Evolutionary conservation across 805 yeast genomes (phyloP).

Genomic region (Saturnispora halmiae): DNA sequence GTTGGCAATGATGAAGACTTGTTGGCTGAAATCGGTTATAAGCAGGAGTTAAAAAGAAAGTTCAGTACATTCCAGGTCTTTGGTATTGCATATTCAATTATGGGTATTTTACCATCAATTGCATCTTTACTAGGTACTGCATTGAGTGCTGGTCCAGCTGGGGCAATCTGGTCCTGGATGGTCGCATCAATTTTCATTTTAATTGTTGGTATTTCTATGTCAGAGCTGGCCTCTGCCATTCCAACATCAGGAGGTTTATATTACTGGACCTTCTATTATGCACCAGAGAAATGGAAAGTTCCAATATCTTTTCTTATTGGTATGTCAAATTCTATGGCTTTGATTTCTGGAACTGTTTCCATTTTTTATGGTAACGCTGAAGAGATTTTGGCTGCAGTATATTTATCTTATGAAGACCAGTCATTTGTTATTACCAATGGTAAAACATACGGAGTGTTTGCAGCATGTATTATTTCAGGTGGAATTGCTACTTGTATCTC

Average conservation of each 20-base stretch:
- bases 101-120: constrained; percentile 55
- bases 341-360: constrained; percentile 54
- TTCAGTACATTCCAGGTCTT: constrained; percentile 50
- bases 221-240: constrained; percentile 55
- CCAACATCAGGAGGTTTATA: constrained; percentile 71
- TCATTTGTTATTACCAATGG: constrained; percentile 43
- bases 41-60: constrained; percentile 53
- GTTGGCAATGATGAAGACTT: constrained; percentile 27
- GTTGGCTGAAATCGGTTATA: constrained; percentile 50
- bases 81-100: constrained; percentile 54
- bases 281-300: constrained; percentile 43
- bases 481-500: constrained; percentile 43
- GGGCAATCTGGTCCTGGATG: constrained; percentile 66
- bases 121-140: constrained; percentile 48
- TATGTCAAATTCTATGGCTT: constrained; percentile 53
- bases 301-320: constrained; percentile 55
- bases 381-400: constrained; percentile 50
- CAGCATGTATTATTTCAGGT: constrained; percentile 46
- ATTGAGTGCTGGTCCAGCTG: constrained; percentile 53
- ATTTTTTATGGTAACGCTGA: constrained; percentile 57
- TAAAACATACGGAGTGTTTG: constrained; percentile 53
- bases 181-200: constrained; percentile 34
- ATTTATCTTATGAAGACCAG: constrained; percentile 37
- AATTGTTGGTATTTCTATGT: constrained; percentile 48
- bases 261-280: constrained; percentile 56